Conservation (phyloP, 1,139 yeast genomes). For the Meyerozyma athensensis region DNA sequence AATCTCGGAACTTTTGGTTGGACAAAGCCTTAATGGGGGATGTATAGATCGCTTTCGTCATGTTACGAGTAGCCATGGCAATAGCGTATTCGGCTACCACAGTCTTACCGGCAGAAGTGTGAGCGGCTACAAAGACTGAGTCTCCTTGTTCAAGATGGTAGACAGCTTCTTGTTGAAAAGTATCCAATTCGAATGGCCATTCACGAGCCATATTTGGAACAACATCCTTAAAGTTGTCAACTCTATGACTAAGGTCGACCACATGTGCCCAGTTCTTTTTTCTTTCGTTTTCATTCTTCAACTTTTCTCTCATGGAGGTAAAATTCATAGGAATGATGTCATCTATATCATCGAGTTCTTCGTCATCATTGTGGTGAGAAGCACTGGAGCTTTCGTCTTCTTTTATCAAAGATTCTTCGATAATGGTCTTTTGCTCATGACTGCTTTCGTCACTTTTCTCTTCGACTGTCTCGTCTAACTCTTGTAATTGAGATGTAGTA, state of each 20-base stretch:
- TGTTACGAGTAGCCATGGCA: slow-evolving; percentile 84
- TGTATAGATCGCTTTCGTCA: slow-evolving; percentile 89
- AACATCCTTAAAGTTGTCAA: slow-evolving; percentile 78
- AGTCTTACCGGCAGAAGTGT: slow-evolving; percentile 91
- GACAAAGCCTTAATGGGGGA: slow-evolving; percentile 92
- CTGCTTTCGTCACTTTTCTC: slow-evolving; percentile 10
- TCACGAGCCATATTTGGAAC: slow-evolving; percentile 91
- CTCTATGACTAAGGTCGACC: slow-evolving; percentile 78
- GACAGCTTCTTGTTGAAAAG: slow-evolving; percentile 94
- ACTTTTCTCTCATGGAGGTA: slow-evolving; percentile 18
- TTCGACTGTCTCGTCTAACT: slow-evolving; percentile 11
- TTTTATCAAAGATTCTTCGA: slow-evolving; percentile 3
- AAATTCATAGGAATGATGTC: slow-evolving; percentile 69
- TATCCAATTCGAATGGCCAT: slow-evolving; percentile 92
- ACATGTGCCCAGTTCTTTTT: slow-evolving; percentile 90
- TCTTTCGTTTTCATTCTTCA: slow-evolving; percentile 25
- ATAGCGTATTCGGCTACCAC: slow-evolving; percentile 94
- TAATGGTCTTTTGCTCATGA: slow-evolving; percentile 9
- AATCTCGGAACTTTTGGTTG: slow-evolving; percentile 92
- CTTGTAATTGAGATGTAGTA: slow-evolving; percentile 10
- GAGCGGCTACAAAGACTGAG: slow-evolving; percentile 97
- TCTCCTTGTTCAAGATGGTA: slow-evolving; percentile 96
- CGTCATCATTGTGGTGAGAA: slow-evolving; percentile 20
- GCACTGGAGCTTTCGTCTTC: slow-evolving; percentile 15
- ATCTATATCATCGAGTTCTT: slow-evolving; percentile 51